Conservation (phyloP, 1,284 basidiomycete genomes). For the Irpex lacteus region DNA sequence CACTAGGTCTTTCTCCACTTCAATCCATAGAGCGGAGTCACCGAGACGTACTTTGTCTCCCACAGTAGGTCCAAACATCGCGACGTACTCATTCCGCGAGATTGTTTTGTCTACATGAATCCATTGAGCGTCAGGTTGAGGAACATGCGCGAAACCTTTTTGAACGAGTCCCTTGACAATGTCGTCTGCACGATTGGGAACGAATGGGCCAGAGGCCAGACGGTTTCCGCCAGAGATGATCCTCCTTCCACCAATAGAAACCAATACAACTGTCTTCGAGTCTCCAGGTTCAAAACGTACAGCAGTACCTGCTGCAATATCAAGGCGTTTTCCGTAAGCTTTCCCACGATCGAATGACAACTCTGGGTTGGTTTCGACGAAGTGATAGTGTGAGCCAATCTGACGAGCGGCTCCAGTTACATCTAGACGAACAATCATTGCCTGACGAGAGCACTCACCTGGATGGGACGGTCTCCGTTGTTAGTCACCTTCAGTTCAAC, state of each 20-base stretch:
- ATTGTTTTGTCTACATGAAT: slow-evolving; percentile 52
- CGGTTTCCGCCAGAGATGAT: slow-evolving; percentile 81
- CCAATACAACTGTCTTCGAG: slow-evolving; percentile 79
- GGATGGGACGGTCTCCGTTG: slow-evolving; percentile 92
- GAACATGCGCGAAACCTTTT: slow-evolving; percentile 60
- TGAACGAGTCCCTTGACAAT: slow-evolving; percentile 43
- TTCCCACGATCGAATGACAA: slow-evolving; percentile 82
- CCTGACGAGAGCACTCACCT: slow-evolving; percentile 44
- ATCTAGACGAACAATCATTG: background rate
- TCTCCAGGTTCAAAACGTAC: slow-evolving; percentile 97
- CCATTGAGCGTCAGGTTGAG: slow-evolving; percentile 53
- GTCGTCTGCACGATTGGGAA: slow-evolving; percentile 41
- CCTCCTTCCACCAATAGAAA: slow-evolving; percentile 73
- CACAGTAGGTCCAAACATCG: slow-evolving; percentile 93
- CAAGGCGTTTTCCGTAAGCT: slow-evolving; percentile 84
- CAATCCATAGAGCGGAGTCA: slow-evolving; percentile 90
- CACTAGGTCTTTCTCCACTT: slow-evolving; percentile 88
- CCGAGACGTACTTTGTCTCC: slow-evolving; percentile 89
- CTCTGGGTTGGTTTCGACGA: slow-evolving; percentile 85
- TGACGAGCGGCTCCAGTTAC: slow-evolving; percentile 24
- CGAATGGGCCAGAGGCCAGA: slow-evolving; percentile 60
- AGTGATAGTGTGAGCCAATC: slow-evolving; percentile 94
- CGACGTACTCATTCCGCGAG: slow-evolving; percentile 70
- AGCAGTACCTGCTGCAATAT: slow-evolving; percentile 93
- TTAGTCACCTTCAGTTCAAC: slow-evolving; percentile 83